Percentiles rank a stretch among this genome's conserved stretches.
Evolutionary conservation across 169 alveolate species (phyloP).

Genomic region (Plasmodium blacklocki): DNA sequence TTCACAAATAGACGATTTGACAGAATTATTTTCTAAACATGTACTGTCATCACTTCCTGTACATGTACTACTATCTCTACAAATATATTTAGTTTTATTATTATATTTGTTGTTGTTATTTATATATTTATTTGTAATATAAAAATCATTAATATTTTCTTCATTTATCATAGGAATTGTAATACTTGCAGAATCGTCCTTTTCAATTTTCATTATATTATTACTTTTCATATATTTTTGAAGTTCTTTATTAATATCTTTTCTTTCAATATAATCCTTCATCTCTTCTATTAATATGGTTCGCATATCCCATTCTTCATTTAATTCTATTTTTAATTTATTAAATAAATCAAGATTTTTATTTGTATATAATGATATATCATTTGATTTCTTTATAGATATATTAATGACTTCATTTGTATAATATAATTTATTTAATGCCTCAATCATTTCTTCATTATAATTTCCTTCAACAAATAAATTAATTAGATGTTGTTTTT

Average conservation of each 20-base stretch:
- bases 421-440: slow-evolving; percentile 15
- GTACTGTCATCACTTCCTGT: too few species aligned
- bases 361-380: neutral
- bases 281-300: slow-evolving; percentile 40
- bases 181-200: too few species aligned
- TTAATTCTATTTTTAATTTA: slow-evolving; percentile 37
- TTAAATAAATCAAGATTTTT: slow-evolving; percentile 18
- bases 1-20: neutral
- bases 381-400: slow-evolving; percentile 7
- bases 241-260: slow-evolving; percentile 16
- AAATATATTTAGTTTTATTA: neutral
- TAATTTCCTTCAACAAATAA: slow-evolving; percentile 53
- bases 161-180: too few species aligned
- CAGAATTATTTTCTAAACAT: neutral
- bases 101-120: neutral
- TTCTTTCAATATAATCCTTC: slow-evolving; percentile 30
- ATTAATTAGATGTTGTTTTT: slow-evolving; percentile 39
- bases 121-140: neutral
- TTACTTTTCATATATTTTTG: neutral
- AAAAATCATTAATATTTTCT: neutral
- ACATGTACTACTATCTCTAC: too few species aligned
- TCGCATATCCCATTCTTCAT: slow-evolving; percentile 15
- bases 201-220: too few species aligned
- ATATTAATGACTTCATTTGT: slow-evolving; percentile 18
- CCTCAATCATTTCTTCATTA: slow-evolving; percentile 22